Percentiles rank a stretch among this genome's conserved stretches.
These are phyloP conservation scores for Erodium maritimum DNA, from an alignment of 345 rosid species.

Conservation along the genomic window DNA sequence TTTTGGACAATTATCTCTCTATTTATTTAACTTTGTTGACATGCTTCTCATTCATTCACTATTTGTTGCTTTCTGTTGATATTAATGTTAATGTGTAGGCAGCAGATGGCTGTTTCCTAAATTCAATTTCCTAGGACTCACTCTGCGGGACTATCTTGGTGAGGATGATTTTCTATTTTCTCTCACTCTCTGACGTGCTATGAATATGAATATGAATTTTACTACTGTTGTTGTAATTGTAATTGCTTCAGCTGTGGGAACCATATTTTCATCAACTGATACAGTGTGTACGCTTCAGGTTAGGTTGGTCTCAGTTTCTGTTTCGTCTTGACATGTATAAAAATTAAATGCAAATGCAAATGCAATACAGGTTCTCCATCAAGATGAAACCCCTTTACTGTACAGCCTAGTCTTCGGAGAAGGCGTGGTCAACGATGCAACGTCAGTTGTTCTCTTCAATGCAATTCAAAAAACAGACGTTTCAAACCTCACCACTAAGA, in stretches of 20 bases:
- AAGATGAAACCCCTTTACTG: constrained; percentile 77
- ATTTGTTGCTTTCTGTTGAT: too few relatives aligned
- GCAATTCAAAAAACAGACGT: constrained; percentile 70
- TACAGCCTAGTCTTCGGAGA: constrained; percentile 60
- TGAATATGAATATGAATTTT: too few relatives aligned
- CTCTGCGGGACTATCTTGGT: constrained; percentile 64
- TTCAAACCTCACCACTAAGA: constrained; percentile 26
- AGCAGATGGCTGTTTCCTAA: constrained; percentile 69
- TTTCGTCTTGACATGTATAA: neutral
- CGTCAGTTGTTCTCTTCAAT: constrained; percentile 74
- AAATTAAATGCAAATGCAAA: neutral
- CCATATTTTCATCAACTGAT: constrained; percentile 87
- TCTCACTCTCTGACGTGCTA: too few relatives aligned
- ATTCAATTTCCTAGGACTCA: constrained; percentile 46
- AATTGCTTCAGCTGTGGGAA: constrained; percentile 56
- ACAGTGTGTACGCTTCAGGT: constrained; percentile 96
- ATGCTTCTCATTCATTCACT: too few relatives aligned
- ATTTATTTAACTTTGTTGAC: too few relatives aligned
- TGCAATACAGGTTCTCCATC: constrained; percentile 54
- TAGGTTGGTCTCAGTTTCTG: constrained; percentile 31
- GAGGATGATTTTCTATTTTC: too few relatives aligned
- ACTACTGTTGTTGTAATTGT: too few relatives aligned
- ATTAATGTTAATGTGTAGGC: too few relatives aligned
- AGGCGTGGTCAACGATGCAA: constrained; percentile 83
- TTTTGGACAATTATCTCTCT: too few relatives aligned